Evolutionary conservation across 2,329 filamentous ascomycete species (phyloP).

Genomic region (Xylaria sp.): DNA sequence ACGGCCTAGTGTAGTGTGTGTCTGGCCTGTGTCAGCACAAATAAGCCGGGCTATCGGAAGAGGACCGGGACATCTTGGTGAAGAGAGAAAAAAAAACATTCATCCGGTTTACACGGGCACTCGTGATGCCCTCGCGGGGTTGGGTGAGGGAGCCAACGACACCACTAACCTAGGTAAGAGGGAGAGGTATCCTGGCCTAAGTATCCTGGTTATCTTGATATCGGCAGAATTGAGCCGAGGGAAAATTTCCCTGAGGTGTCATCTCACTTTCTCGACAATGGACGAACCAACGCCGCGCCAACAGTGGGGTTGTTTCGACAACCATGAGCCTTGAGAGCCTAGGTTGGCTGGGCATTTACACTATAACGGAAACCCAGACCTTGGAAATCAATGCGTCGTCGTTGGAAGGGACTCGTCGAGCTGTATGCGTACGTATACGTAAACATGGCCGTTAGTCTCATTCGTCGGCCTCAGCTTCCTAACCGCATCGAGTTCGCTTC

Average conservation of each 20-base stretch:
- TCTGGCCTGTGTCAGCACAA: constrained; percentile 15
- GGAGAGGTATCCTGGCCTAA: neutral
- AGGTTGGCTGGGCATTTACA: neutral
- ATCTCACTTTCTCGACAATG: neutral
- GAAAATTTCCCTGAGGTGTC: constrained; percentile 1
- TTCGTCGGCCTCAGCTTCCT: constrained; percentile 24
- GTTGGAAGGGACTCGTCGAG: constrained; percentile 4
- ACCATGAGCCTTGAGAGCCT: neutral
- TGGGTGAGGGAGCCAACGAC: too few relatives aligned
- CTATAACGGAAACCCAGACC: neutral
- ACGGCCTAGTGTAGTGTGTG: neutral
- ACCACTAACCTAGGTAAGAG: too few relatives aligned
- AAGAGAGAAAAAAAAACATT: too few relatives aligned
- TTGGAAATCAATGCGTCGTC: constrained; percentile 7
- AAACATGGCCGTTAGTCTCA: constrained; percentile 7
- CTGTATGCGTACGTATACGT: too few relatives aligned
- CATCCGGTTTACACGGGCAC: neutral
- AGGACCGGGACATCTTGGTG: neutral
- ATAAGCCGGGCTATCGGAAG: constrained; percentile 21
- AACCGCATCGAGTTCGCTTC: constrained; percentile 20
- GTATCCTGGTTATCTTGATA: neutral
- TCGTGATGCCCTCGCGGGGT: too few relatives aligned
- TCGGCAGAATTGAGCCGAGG: constrained; percentile 21
- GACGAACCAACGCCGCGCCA: neutral
- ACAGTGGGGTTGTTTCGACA: constrained; percentile 19